Conservation (phyloP, 352 stramenopile genomes). For the Phytophthora ramorum region DNA sequence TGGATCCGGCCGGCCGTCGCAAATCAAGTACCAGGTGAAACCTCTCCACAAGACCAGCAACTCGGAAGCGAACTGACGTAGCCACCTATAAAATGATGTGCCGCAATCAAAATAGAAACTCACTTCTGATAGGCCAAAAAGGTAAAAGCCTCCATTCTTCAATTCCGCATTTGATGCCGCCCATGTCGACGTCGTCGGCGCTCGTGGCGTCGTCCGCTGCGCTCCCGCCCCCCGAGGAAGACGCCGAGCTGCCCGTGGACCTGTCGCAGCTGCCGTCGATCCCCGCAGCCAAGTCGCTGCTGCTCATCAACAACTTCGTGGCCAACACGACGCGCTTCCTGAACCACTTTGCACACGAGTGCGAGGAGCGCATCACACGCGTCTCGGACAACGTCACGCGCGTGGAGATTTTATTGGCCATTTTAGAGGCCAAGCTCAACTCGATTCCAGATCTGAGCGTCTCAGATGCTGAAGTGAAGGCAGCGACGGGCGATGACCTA, state of each 20-base stretch:
- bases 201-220: slow-evolving; percentile 47
- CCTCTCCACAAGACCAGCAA: neutral
- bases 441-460: slow-evolving; percentile 83
- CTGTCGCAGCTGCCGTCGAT: slow-evolving; percentile 80
- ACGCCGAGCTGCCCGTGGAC: slow-evolving; percentile 78
- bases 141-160: slow-evolving; percentile 22
- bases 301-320: slow-evolving; percentile 90
- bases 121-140: neutral
- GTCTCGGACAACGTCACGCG: slow-evolving; percentile 80
- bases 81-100: neutral
- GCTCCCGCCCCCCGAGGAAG: slow-evolving; percentile 42
- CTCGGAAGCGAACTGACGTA: neutral
- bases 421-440: slow-evolving; percentile 88
- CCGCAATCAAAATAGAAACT: neutral
- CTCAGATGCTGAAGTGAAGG: slow-evolving; percentile 64
- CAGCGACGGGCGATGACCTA: slow-evolving; percentile 27
- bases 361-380: slow-evolving; percentile 78
- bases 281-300: slow-evolving; percentile 76
- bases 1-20: neutral
- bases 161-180: slow-evolving; percentile 27
- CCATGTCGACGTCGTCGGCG: slow-evolving; percentile 65
- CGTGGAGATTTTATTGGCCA: slow-evolving; percentile 85
- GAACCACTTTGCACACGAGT: slow-evolving; percentile 87
- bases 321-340: slow-evolving; percentile 88
- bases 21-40: neutral